Evolutionary conservation across 257 asterid genomes (phyloP), one percentile per base, ranked within the genome.

Genomic region (Euphrasia confusa): DNA sequence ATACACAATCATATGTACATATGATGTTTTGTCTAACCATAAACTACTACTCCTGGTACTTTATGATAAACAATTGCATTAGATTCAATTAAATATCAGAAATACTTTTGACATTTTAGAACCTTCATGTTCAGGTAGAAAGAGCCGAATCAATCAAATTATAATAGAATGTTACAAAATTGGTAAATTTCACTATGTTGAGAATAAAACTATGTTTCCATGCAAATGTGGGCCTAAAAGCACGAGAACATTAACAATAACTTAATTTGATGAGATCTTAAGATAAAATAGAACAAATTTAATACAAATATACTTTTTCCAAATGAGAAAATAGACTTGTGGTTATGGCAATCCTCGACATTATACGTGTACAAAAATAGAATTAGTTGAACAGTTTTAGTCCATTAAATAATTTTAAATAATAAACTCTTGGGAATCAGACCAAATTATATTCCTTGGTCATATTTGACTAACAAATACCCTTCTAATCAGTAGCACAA

Each of bases 401-500:
- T 12, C 54, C 54, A n/a, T 44, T 0, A 0, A 44, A 44, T 5
- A 44, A 13, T 3, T 9, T 44, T 44, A 7, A 3, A 44, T 57
- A 66, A 35, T 26, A 58, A 42, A 49, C 26, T 13, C 26, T 15
- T 26, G 44, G 47, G 26, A 58, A 44, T 3, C 50, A 13, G 50
- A 15, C 10, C 9, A 14, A 13, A 49, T 15, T 7, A 14, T 17
- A 17, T 42, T 9, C n/a, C 27, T 18, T 18, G 5, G 14, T 52
- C 64, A 21, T 53, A 42, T 39, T 49, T 21, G 26, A 57, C 47
- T 10, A 1, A 35, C 71, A 61, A 42, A n/a, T 32, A n/a, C 17
- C 70, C 37, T 37, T 32, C 13, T 15, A 35, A 35, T 45, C 35
- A 7, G 28, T 21, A 33, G 17, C 15, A 28, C 7, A 32, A 30